These are phyloP conservation scores for Camellia oleifera DNA, from an alignment of 179 eudicot genomes.

Conservation along the genomic window DNA sequence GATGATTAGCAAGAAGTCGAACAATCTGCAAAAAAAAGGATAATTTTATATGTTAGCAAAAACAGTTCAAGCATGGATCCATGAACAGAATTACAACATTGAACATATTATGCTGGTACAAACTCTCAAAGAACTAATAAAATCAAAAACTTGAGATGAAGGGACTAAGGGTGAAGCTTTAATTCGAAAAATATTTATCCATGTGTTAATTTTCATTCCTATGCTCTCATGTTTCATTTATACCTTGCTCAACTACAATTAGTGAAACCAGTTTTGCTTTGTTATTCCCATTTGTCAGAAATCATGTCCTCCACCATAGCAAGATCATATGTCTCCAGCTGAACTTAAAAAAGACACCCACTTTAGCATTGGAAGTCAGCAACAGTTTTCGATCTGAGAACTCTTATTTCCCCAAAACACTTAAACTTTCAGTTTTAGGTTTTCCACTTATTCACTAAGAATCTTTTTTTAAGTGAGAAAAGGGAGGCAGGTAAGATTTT, in stretches of 20 bases:
- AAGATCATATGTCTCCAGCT: background rate
- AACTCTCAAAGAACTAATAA: background rate
- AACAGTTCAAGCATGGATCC: too few species aligned
- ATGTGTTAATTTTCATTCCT: background rate
- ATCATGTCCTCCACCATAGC: background rate
- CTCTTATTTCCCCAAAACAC: background rate
- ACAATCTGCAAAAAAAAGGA: slow-evolving; percentile 52
- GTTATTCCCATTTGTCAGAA: background rate
- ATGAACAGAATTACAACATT: too few species aligned
- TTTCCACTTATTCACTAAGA: background rate
- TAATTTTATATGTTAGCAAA: background rate
- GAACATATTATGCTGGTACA: too few species aligned
- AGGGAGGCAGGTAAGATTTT: too few species aligned
- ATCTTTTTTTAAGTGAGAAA: too few species aligned
- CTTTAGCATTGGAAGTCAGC: background rate
- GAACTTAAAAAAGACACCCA: background rate
- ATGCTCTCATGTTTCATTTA: background rate
- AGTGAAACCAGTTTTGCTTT: too few species aligned
- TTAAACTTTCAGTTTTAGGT: background rate
- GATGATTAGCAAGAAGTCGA: slow-evolving; percentile 81
- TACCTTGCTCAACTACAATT: background rate
- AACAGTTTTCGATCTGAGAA: background rate
- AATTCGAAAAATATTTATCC: background rate
- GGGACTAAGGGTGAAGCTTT: background rate
- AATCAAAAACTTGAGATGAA: background rate